phyloP scores from a whole-genome alignment of 2,329 filamentous ascomycete genomes.

The Alternaria novae-zelandiae region DNA sequence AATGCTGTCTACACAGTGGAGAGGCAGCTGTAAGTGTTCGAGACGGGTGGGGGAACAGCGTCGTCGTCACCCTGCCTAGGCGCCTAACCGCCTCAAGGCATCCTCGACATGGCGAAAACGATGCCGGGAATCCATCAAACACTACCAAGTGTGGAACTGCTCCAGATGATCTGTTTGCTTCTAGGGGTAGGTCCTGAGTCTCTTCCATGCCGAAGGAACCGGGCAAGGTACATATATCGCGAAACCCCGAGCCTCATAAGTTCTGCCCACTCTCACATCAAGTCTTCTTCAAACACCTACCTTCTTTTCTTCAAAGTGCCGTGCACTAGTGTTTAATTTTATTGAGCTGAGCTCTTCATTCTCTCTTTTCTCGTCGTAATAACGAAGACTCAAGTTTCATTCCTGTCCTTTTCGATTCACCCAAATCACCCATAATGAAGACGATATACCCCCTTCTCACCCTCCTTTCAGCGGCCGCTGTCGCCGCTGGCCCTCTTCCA shows the following conservation, averaged over 20 bases:
- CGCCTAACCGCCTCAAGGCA: constrained; percentile 18
- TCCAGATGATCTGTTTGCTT: constrained; percentile 17
- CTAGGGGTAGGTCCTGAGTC: constrained; percentile 7
- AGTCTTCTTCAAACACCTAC: constrained; percentile 12
- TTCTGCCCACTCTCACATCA: constrained; percentile 8
- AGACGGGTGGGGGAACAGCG: constrained; percentile 18
- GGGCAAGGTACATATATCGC: constrained; percentile 18
- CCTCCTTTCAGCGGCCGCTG: constrained; percentile 24
- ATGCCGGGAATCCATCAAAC: constrained; percentile 20
- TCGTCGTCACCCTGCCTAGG: constrained; percentile 12
- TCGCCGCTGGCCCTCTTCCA: constrained; percentile 30
- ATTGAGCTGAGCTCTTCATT: constrained; percentile 32
- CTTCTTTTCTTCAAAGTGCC: constrained; percentile 26
- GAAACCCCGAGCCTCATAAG: neutral
- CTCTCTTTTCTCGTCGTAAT: constrained; percentile 16
- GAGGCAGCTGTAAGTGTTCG: constrained; percentile 19
- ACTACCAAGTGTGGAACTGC: constrained; percentile 10
- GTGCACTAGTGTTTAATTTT: constrained; percentile 31
- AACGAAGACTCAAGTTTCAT: neutral
- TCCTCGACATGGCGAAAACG: constrained; percentile 8
- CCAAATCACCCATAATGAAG: constrained; percentile 27
- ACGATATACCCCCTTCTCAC: constrained; percentile 31
- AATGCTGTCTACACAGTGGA: neutral
- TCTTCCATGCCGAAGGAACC: constrained; percentile 5
- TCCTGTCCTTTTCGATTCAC: constrained; percentile 1